A percentile compares a stretch with the other conserved stretches of the same genome.
Evolutionary conservation across 2,329 filamentous ascomycete species (phyloP).

Genomic region (Cercospora sp.): DNA sequence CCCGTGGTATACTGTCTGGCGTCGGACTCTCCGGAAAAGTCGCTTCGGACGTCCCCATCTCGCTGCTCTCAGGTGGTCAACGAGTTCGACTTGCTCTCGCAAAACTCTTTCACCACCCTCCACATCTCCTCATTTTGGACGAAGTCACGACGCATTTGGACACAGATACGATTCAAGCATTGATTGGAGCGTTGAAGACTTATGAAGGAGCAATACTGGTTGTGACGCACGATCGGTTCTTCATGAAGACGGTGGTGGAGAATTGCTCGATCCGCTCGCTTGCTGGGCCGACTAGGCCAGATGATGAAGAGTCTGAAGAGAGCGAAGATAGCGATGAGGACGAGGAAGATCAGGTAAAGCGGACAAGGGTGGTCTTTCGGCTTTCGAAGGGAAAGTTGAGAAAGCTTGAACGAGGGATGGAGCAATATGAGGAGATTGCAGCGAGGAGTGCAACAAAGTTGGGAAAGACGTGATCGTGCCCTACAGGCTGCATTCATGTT

Average conservation of each 20-base stretch:
- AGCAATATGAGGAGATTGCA: slow-evolving; percentile 29
- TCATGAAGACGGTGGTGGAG: slow-evolving; percentile 72
- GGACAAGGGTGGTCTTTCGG: slow-evolving; percentile 22
- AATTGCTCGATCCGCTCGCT: slow-evolving; percentile 45
- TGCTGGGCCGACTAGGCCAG: slow-evolving; percentile 18
- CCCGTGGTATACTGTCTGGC: slow-evolving; percentile 65
- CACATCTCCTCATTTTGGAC: slow-evolving; percentile 74
- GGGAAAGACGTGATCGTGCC: slow-evolving; percentile 20
- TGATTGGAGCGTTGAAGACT: slow-evolving; percentile 63
- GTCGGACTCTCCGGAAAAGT: slow-evolving; percentile 69
- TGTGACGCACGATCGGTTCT: slow-evolving; percentile 80
- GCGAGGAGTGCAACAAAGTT: slow-evolving; percentile 23
- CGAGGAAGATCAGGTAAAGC: slow-evolving; percentile 14
- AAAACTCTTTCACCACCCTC: slow-evolving; percentile 65
- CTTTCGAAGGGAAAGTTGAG: slow-evolving; percentile 24
- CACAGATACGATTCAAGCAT: slow-evolving; percentile 73
- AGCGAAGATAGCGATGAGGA: slow-evolving; percentile 25
- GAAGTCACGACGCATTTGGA: slow-evolving; percentile 85
- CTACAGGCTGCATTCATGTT: no score
- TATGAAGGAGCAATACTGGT: slow-evolving; percentile 76
- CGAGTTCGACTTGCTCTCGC: slow-evolving; percentile 66
- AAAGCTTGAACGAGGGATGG: slow-evolving; percentile 23
- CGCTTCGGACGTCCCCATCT: slow-evolving; percentile 71
- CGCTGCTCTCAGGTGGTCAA: slow-evolving; percentile 77
- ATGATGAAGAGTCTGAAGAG: slow-evolving; percentile 29